Percentiles rank a stretch among this genome's conserved stretches.
phyloP scores from a whole-genome alignment of 169 alveolate genomes.

The Cryptosporidium muris region DNA sequence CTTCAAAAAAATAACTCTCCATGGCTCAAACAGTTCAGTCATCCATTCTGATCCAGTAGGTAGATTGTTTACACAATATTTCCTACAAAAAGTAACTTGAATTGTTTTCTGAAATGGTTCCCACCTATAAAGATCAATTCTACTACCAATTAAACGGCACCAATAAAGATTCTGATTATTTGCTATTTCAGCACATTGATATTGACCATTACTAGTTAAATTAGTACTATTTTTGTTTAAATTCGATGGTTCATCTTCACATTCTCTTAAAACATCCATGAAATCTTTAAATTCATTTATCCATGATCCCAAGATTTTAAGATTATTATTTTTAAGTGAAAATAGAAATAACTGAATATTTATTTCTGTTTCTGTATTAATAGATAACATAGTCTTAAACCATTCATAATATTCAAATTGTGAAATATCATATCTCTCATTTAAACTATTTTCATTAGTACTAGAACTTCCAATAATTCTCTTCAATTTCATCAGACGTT shows the following conservation, averaged over 20 bases:
- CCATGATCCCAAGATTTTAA: slow-evolving; percentile 75
- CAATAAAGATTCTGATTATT: slow-evolving; percentile 72
- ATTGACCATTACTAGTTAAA: background rate
- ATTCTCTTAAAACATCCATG: slow-evolving; percentile 24
- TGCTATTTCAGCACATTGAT: slow-evolving; percentile 73
- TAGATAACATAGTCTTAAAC: slow-evolving; percentile 50
- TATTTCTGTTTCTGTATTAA: slow-evolving; percentile 73
- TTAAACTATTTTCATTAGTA: background rate
- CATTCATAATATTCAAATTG: slow-evolving; percentile 65
- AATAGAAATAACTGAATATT: slow-evolving; percentile 72
- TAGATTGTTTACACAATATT: slow-evolving; percentile 8
- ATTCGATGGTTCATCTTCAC: background rate
- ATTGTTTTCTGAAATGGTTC: slow-evolving; percentile 48
- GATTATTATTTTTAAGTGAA: slow-evolving; percentile 71
- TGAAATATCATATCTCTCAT: background rate
- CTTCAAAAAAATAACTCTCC: slow-evolving; percentile 45
- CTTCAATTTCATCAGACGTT: slow-evolving; percentile 28
- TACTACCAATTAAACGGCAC: slow-evolving; percentile 74
- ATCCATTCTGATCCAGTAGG: slow-evolving; percentile 64
- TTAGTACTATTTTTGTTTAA: background rate
- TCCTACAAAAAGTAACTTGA: slow-evolving; percentile 25
- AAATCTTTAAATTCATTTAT: slow-evolving; percentile 72
- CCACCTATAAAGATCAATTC: slow-evolving; percentile 74
- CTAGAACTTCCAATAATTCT: background rate
- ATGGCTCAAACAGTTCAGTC: slow-evolving; percentile 54